Percentiles rank a stretch among this genome's conserved stretches.
phyloP scores from a whole-genome alignment of 169 alveolate species.

The Cryptosporidium felis region DNA sequence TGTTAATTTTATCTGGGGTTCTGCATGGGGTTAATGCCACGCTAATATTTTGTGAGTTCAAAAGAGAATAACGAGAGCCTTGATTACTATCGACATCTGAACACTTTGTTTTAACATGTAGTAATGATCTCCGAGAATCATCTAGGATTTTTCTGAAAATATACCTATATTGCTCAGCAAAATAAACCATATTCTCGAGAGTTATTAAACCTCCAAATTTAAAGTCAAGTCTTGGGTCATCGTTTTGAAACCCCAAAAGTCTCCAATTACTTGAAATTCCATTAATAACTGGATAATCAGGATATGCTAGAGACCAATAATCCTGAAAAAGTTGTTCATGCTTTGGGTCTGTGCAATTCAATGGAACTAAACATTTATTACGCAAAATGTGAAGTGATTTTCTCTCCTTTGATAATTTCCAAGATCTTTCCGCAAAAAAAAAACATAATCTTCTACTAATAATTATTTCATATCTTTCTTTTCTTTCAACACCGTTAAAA shows the following conservation, averaged over 20 bases:
- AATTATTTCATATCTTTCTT: neutral
- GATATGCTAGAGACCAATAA: slow-evolving; percentile 65
- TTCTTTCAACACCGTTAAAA: neutral
- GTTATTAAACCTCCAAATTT: slow-evolving; percentile 41
- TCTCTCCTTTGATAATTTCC: slow-evolving; percentile 27
- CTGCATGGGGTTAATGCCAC: neutral
- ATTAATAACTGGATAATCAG: slow-evolving; percentile 52
- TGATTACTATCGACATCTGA: neutral
- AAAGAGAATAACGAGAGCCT: neutral
- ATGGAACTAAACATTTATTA: slow-evolving; percentile 24
- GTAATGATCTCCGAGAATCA: slow-evolving; percentile 31
- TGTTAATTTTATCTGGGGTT: neutral
- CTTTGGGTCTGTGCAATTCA: slow-evolving; percentile 24
- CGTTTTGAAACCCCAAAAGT: slow-evolving; percentile 31
- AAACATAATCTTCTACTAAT: neutral
- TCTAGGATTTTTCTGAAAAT: slow-evolving; percentile 14
- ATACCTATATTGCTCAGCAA: slow-evolving; percentile 54
- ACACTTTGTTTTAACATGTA: neutral
- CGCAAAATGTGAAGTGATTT: neutral
- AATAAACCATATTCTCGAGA: slow-evolving; percentile 48
- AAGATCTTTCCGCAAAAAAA: neutral
- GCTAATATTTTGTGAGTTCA: neutral
- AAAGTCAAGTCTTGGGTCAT: slow-evolving; percentile 50
- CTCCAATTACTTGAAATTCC: slow-evolving; percentile 51
- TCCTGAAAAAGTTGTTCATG: slow-evolving; percentile 60